These are phyloP conservation scores for Verticillium nonalfalfae DNA, from an alignment of 2,329 filamentous ascomycete genomes.

Conservation along the genomic window DNA sequence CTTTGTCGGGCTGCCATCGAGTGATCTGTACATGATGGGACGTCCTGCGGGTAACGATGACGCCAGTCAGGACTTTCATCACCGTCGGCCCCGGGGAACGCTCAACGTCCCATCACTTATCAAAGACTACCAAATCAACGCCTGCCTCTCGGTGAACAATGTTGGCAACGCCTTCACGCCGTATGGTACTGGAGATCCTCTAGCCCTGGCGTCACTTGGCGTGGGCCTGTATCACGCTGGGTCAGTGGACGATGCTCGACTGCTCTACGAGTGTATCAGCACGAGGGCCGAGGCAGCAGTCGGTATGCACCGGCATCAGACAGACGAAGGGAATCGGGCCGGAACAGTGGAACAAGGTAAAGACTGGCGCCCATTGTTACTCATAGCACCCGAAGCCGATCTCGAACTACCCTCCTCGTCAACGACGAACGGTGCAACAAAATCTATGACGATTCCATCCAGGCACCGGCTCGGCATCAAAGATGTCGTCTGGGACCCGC, in stretches of 20 bases:
- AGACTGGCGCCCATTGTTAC: slow-evolving; percentile 17
- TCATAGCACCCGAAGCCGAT: slow-evolving; percentile 16
- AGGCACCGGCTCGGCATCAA: slow-evolving; percentile 21
- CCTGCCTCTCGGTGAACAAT: slow-evolving; percentile 62
- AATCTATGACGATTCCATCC: slow-evolving; percentile 14
- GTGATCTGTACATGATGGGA: slow-evolving; percentile 68
- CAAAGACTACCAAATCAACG: slow-evolving; percentile 47
- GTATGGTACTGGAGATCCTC: slow-evolving; percentile 59
- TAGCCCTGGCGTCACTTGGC: slow-evolving; percentile 54
- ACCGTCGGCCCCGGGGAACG: slow-evolving; percentile 45
- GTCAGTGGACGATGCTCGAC: slow-evolving; percentile 48
- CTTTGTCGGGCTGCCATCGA: slow-evolving; percentile 65
- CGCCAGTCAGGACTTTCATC: slow-evolving; percentile 9
- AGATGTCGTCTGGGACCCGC: slow-evolving; percentile 32
- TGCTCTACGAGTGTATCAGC: slow-evolving; percentile 42
- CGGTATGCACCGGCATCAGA: slow-evolving; percentile 14
- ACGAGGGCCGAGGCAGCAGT: slow-evolving; percentile 26
- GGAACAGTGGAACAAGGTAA: slow-evolving; percentile 11
- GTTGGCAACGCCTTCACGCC: slow-evolving; percentile 72
- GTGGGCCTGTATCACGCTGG: slow-evolving; percentile 64
- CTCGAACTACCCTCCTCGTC: slow-evolving; percentile 14
- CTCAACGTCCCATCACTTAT: slow-evolving; percentile 57
- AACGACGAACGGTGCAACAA: neutral
- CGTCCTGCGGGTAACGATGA: slow-evolving; percentile 21
- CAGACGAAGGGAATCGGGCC: neutral